phyloP scores from a whole-genome alignment of 495 filamentous ascomycete genomes.

The Xylaria sp. region DNA sequence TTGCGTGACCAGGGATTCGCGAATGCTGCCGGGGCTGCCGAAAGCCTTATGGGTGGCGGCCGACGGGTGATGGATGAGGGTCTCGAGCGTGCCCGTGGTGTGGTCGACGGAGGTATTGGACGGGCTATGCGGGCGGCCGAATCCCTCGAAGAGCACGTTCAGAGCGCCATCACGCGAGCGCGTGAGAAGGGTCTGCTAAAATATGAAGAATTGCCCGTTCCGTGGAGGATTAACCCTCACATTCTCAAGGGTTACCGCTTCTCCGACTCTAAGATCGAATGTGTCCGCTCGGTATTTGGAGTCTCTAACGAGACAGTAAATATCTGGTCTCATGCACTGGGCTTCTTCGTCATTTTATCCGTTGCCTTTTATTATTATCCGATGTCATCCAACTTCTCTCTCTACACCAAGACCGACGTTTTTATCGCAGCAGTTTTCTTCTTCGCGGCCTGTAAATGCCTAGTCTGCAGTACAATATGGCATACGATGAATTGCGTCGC shows the following conservation, averaged over 20 bases:
- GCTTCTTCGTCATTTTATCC: slow-evolving; percentile 82
- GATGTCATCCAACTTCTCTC: slow-evolving; percentile 78
- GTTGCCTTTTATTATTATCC: slow-evolving; percentile 98
- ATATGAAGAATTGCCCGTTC: slow-evolving; percentile 88
- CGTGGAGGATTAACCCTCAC: slow-evolving; percentile 95
- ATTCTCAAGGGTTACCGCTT: slow-evolving; percentile 93
- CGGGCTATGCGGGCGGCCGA: slow-evolving; percentile 79
- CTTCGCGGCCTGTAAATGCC: slow-evolving; percentile 93
- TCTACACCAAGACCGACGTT: slow-evolving; percentile 86
- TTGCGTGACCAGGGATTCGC: slow-evolving; percentile 64
- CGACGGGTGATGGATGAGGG: slow-evolving; percentile 76
- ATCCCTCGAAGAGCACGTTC: slow-evolving; percentile 77
- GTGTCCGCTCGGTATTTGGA: slow-evolving; percentile 79
- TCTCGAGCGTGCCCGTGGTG: slow-evolving; percentile 74
- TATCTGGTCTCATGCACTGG: slow-evolving; percentile 95
- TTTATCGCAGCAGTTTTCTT: slow-evolving; percentile 94
- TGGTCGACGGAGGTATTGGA: slow-evolving; percentile 86
- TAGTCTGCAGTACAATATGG: slow-evolving; percentile 95
- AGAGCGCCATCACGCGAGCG: slow-evolving; percentile 78
- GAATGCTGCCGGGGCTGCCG: slow-evolving; percentile 64
- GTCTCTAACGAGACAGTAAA: slow-evolving; percentile 95
- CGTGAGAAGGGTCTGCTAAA: slow-evolving; percentile 81
- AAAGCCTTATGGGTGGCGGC: slow-evolving; percentile 70
- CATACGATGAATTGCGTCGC: slow-evolving; percentile 98
- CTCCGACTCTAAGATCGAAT: slow-evolving; percentile 84